Base-by-base conservation (phyloP, 306 rosid genomes). In the Mucuna pruriens region DNA sequence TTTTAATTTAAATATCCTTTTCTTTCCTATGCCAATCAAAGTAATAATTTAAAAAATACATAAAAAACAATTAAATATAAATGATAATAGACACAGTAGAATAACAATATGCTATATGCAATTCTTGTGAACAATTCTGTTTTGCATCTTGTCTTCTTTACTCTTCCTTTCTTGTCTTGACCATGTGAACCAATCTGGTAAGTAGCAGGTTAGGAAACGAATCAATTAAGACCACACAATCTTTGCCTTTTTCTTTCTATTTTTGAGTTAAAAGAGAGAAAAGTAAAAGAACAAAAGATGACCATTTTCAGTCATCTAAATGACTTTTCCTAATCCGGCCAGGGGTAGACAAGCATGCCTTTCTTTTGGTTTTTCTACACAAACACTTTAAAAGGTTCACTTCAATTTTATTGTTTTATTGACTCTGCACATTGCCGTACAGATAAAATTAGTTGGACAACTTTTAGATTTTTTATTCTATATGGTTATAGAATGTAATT, bases 201-300 rank as follows among this genome's bases (percentile, higher is more conserved):
- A n/a, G 63, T 6, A 17, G 76, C 44, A 71, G 45, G 76, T 46
- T 48, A 72, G 33, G 13, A 65, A 65, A 65, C 16, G 72, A 39
- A 65, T 17, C 68, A 62, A 31, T 6, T 1, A 67, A 74, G 39
- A 52, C 76, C 67, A 60, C 69, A 49, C 60, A 63, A 2, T 29
- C 4, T 54, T 60, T 71, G n/a, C 45, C 42, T 46, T 74, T 76
- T 62, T 62, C 73, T 45, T 63, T 63, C 44, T 29, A 71, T 80
- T 60, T 71, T 42, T 46, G 26, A 36, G 36, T 81, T 64, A 74
- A 81, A 81, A 74, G 60, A 39, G 75, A 51, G 20, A 74, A 81
- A 81, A 64, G 84, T 38, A 63, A 74, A 52, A 49, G n/a, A 48
- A 48, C 13, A 63, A 64, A 74, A 42, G 76, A 29, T 33, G 9